Conservation (phyloP, 1,139 yeast species). For the Spathaspora sp. region DNA sequence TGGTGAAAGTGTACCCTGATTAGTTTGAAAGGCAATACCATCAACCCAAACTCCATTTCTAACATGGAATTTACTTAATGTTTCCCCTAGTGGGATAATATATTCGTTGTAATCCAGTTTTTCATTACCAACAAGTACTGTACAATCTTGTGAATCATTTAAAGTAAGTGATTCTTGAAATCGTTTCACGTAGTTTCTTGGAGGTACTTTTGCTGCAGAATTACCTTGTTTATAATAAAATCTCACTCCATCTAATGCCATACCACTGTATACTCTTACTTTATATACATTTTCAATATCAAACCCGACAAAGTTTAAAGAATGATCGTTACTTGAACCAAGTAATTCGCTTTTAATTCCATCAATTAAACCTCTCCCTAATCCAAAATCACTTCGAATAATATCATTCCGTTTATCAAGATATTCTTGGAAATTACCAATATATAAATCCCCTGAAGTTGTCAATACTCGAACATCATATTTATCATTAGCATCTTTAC, state of each 20-base stretch:
- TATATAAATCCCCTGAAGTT: constrained; percentile 36
- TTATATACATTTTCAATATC: constrained; percentile 34
- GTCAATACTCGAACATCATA: constrained; percentile 52
- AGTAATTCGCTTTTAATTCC: constrained; percentile 49
- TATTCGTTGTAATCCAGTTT: constrained; percentile 61
- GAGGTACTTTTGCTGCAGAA: constrained; percentile 50
- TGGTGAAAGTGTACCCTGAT: constrained; percentile 50
- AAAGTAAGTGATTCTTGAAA: neutral
- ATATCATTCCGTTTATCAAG: constrained; percentile 14
- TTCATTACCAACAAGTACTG: constrained; percentile 58
- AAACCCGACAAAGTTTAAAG: constrained; percentile 28
- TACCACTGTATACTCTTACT: constrained; percentile 67
- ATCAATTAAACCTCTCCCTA: constrained; percentile 31
- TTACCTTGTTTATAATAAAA: constrained; percentile 19
- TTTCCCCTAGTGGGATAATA: constrained; percentile 54
- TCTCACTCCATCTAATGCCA: constrained; percentile 73
- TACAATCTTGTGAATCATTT: constrained; percentile 9
- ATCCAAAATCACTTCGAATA: constrained; percentile 43
- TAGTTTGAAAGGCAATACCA: constrained; percentile 67
- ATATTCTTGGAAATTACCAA: constrained; percentile 29
- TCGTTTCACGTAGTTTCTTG: constrained; percentile 39
- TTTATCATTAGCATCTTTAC: constrained; percentile 31
- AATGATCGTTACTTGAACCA: constrained; percentile 31
- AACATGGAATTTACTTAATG: constrained; percentile 56
- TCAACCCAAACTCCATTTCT: constrained; percentile 90